phyloP scores from a whole-genome alignment of 2,329 filamentous ascomycete genomes.

The Microdochium bolleyi region DNA sequence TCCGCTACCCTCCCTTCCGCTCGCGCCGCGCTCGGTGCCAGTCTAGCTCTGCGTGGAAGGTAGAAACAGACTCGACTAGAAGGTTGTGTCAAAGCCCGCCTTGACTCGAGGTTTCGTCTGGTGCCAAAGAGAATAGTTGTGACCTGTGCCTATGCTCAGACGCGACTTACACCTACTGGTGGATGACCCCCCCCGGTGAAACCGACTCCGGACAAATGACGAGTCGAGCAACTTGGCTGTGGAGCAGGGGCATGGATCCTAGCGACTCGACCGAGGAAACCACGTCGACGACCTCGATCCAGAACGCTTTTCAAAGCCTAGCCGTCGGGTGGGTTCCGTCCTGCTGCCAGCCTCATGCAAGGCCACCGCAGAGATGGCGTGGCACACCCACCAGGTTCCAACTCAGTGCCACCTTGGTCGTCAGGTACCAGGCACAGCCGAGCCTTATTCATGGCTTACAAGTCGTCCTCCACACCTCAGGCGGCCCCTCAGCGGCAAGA shows the following conservation, averaged over 20 bases:
- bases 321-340: not conserved
- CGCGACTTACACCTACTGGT: not conserved
- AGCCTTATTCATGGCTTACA: not conserved
- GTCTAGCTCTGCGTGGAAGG: not conserved
- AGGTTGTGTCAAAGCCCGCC: not conserved
- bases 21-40: not conserved
- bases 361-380: not conserved
- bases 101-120: not conserved
- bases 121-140: too few species aligned
- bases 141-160: too few species aligned
- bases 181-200: not conserved
- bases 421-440: not conserved
- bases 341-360: not conserved
- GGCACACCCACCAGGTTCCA: not conserved
- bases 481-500: not conserved
- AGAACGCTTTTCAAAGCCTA: not conserved
- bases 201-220: not conserved
- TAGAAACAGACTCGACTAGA: not conserved
- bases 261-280: not conserved
- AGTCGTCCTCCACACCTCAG: too few species aligned
- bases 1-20: not conserved
- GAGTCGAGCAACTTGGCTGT: not conserved
- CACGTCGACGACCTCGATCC: not conserved
- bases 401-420: too few species aligned
- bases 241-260: not conserved